Evolutionary conservation across 75 land plant genomes (phyloP), one percentile per base, ranked within the genome.

Genomic region (Pinus tabuliformis): DNA sequence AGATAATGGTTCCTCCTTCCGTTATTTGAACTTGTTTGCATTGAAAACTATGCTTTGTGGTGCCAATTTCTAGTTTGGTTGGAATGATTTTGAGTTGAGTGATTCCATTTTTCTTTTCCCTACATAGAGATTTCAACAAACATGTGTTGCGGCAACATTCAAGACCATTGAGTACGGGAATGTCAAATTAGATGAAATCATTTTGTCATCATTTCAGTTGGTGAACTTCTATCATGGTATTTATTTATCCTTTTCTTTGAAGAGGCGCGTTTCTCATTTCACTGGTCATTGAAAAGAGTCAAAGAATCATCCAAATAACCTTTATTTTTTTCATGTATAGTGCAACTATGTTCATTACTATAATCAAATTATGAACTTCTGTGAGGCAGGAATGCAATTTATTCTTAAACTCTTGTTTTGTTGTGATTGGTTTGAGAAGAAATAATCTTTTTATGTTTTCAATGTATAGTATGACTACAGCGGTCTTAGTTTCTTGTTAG

Each of bases 41-140:
- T 66, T 39, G 49, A 20, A 66, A 66, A 66, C 21, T 66, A 9
- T 39, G 49, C 18, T 66, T 39, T 66, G 45, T 66, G 49, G 49
- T 39, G 12, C 22, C 45, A 39, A 66, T 66, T 66, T 65, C 18
- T 65, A 37, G n/a, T 65, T 65, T 64, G 26, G 20, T 65, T 62
- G 30, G 28, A 33, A 62, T 28, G 33, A 62, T 13, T 26, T 62
- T 26, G 33, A 62, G 64, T 62, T 37, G 36, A 36, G 70, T 65
- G 70, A 36, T 36, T 37, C 1, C 33, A 65, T 16, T 65, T 33
- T 37, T 65, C 42, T 65, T 65, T 65, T 65, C 45, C 70, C 70
- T 65, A 65, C 39, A 65, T 65, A 37, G 39, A 65, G n/a, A 8
- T 65, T 65, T 33, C 70, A 65, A 65, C 70, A 65, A 65, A 65